Conservation (phyloP, 2,329 filamentous ascomycete genomes). For the Diplodia mutila region DNA sequence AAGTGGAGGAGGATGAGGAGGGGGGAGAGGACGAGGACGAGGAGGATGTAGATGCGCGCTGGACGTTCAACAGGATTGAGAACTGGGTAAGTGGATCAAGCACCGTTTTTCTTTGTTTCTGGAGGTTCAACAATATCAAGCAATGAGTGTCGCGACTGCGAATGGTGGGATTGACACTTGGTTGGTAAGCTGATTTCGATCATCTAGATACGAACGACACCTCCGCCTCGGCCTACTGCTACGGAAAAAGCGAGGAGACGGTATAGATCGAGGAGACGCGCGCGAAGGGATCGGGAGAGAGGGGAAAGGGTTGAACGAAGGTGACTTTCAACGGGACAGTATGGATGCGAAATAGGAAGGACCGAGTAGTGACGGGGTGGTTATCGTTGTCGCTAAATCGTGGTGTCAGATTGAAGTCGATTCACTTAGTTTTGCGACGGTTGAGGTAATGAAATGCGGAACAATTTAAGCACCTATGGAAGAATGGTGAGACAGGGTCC, state of each 20-base stretch:
- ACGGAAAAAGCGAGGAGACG: slow-evolving; percentile 10
- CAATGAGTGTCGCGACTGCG: background rate
- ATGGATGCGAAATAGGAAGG: too few relatives aligned
- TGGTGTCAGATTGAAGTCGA: too few relatives aligned
- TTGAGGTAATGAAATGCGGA: too few relatives aligned
- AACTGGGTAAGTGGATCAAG: background rate
- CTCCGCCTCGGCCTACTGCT: background rate
- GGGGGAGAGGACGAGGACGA: background rate
- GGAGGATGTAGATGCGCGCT: background rate
- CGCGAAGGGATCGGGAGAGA: slow-evolving; percentile 29
- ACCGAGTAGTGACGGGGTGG: too few relatives aligned
- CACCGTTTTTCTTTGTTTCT: background rate
- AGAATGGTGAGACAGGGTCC: too few relatives aligned
- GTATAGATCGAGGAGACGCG: background rate
- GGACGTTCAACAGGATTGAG: background rate
- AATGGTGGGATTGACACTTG: background rate
- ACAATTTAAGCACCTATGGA: too few relatives aligned
- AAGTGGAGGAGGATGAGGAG: background rate
- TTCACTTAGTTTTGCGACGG: too few relatives aligned
- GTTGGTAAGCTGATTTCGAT: background rate
- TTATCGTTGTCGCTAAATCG: too few relatives aligned
- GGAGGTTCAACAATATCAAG: background rate
- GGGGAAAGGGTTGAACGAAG: background rate
- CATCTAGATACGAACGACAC: background rate
- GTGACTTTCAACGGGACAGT: background rate